Evolutionary conservation across 116 monocot species (phyloP).

Genomic region (Iris pallida): DNA sequence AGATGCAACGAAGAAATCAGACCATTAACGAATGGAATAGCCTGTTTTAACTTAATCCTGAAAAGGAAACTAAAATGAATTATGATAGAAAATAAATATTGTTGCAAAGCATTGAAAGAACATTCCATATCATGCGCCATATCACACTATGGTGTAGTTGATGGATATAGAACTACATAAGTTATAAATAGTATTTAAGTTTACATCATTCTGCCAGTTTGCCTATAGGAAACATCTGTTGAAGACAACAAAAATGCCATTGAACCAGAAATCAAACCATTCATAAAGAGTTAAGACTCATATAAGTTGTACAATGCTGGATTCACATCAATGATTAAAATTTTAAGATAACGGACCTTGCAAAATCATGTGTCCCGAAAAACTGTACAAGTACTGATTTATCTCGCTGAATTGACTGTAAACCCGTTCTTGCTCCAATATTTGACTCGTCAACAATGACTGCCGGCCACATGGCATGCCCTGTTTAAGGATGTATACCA

Average conservation of each 20-base stretch:
- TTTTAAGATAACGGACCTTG: slow-evolving; percentile 42
- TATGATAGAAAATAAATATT: background rate
- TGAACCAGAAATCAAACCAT: slow-evolving; percentile 3
- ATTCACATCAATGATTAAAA: no score
- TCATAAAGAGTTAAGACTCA: no score
- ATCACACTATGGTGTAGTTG: background rate
- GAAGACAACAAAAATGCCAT: background rate
- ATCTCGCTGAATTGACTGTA: slow-evolving; percentile 45
- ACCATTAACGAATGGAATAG: slow-evolving; percentile 83
- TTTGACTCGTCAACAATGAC: slow-evolving; percentile 72
- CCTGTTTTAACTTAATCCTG: slow-evolving; percentile 80
- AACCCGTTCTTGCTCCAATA: slow-evolving; percentile 31
- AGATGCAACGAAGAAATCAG: slow-evolving; percentile 72
- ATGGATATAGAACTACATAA: background rate
- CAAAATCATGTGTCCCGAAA: slow-evolving; percentile 99
- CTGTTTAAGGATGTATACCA: slow-evolving; percentile 37
- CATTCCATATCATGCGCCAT: background rate
- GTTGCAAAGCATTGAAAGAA: background rate
- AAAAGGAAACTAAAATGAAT: slow-evolving; percentile 7
- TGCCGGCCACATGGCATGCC: slow-evolving; percentile 98
- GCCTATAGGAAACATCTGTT: no score
- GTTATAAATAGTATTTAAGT: no score
- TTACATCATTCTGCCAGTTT: no score
- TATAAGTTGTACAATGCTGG: no score
- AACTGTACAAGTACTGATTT: slow-evolving; percentile 84